These are phyloP conservation scores for Ophiostoma montium DNA, from an alignment of 2,329 filamentous ascomycete genomes.

Conservation along the genomic window DNA sequence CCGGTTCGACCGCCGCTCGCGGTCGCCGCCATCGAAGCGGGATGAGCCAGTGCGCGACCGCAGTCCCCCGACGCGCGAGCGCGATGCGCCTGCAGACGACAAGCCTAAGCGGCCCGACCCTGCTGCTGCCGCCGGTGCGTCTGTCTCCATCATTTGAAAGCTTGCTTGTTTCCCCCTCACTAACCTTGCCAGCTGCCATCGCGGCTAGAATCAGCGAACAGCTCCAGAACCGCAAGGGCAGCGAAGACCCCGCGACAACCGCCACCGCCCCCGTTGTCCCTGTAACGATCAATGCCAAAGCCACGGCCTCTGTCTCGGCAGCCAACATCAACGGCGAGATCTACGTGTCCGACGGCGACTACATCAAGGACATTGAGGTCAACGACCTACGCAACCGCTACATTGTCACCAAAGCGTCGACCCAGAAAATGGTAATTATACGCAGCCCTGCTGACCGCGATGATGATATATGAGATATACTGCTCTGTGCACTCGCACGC, in stretches of 20 bases:
- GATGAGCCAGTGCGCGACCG: slow-evolving; percentile 62
- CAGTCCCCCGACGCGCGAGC: slow-evolving; percentile 51
- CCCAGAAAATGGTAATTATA: slow-evolving; percentile 97
- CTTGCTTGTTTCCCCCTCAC: neutral
- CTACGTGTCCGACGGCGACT: slow-evolving; percentile 93
- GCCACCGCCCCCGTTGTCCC: slow-evolving; percentile 48
- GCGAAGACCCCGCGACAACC: slow-evolving; percentile 66
- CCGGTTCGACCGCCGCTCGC: slow-evolving; percentile 83
- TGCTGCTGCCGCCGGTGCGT: slow-evolving; percentile 61
- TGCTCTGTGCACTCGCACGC: neutral
- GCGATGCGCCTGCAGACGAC: slow-evolving; percentile 16
- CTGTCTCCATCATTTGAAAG: neutral
- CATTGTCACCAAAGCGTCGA: slow-evolving; percentile 89
- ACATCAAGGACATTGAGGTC: slow-evolving; percentile 97
- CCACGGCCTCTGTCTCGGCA: slow-evolving; percentile 24
- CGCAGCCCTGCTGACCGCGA: slow-evolving; percentile 24
- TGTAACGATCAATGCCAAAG: slow-evolving; percentile 28
- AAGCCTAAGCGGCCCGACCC: slow-evolving; percentile 47
- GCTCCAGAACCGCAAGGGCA: slow-evolving; percentile 72
- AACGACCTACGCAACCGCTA: slow-evolving; percentile 96
- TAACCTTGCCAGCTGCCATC: slow-evolving; percentile 50
- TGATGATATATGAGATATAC: too few species aligned
- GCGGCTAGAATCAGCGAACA: slow-evolving; percentile 78
- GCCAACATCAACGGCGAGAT: slow-evolving; percentile 68
- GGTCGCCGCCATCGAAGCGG: slow-evolving; percentile 58